Base-by-base conservation (phyloP, 2,329 filamentous ascomycete genomes). In the Fusarium sp. region DNA sequence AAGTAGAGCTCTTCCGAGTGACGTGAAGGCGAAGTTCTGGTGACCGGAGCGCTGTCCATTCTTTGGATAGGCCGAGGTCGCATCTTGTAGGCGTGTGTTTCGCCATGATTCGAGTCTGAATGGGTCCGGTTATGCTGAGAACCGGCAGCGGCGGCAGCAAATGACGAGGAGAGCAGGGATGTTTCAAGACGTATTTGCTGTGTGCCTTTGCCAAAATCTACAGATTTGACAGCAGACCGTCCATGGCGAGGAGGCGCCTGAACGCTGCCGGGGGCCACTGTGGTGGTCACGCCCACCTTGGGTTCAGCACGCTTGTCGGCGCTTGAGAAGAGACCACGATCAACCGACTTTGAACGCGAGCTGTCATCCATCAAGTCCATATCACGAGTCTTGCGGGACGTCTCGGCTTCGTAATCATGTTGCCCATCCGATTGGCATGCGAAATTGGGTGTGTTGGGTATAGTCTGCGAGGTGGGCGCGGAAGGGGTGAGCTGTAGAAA, bases 281-380 rank as follows among this genome's bases (percentile, higher is more conserved):
- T 81, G 4, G 82, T 85, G 71, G 83, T 90, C 23, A 92, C 68
- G 4, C 84, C 85, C 3, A 92, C 80, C 61, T 84, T 86, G 1
- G 90, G 80, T 36, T 82, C 82, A 3, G 83, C 84, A 57, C 89
- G 87, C 63, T 88, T 87, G 70, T 91, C 87, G 9, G 80, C 77
- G 48, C 79, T 85, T 19, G 79, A 78, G 48, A 89, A 87, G 3
- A 84, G 64, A 63, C 82, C 81, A 37, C 86, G 80, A 56, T 92
- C 89, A 7, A 86, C 85, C 0, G 89, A 91, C 29, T 81, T 82
- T 6, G 85, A 83, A 32, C 88, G 81, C 3, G 80, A 78, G 19
- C 76, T 74, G 32, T 83, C 80, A 36, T 84, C 82, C n/a, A 65
- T 57, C 36, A 70, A 48, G 53, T 76, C 69, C 25, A 77, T 68